These are phyloP conservation scores for Colletotrichum sp. DNA, from an alignment of 2,329 filamentous ascomycete species.

Conservation along the genomic window DNA sequence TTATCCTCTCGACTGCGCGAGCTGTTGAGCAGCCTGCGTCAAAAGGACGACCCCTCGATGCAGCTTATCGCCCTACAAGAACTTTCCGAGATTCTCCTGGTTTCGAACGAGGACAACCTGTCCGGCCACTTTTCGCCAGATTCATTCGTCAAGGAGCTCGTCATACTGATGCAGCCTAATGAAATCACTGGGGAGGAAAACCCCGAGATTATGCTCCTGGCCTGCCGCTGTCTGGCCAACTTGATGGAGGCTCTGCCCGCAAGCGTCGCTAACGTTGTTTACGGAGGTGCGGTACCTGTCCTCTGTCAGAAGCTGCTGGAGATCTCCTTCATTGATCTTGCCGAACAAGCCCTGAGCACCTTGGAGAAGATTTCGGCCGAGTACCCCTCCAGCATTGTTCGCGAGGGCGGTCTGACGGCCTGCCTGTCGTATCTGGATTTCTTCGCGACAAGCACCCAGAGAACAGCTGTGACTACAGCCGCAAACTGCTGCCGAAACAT, in stretches of 20 bases:
- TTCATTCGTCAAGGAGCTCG: constrained; percentile 92
- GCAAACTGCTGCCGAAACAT: constrained; percentile 99
- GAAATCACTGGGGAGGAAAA: constrained; percentile 86
- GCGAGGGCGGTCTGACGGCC: constrained; percentile 93
- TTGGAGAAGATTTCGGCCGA: constrained; percentile 97
- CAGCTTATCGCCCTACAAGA: constrained; percentile 94
- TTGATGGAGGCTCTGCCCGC: constrained; percentile 96
- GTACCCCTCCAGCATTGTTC: constrained; percentile 92
- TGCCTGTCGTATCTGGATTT: constrained; percentile 97
- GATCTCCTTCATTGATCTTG: constrained; percentile 96
- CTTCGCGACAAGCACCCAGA: constrained; percentile 95
- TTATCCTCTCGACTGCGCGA: constrained; percentile 81
- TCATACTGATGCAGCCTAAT: constrained; percentile 88
- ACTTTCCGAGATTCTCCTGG: constrained; percentile 88
- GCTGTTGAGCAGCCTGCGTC: constrained; percentile 75
- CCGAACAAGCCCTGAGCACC: constrained; percentile 95
- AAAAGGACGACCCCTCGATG: constrained; percentile 83
- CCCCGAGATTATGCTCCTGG: constrained; percentile 95
- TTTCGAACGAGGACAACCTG: constrained; percentile 96
- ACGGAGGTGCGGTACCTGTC: constrained; percentile 94
- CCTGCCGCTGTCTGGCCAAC: constrained; percentile 94
- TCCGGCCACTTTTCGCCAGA: constrained; percentile 95
- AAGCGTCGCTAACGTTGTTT: constrained; percentile 93
- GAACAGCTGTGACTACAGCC: constrained; percentile 94
- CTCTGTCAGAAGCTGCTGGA: constrained; percentile 94